These are phyloP conservation scores for Ocimum tenuiflorum DNA, from an alignment of 257 asterid genomes.

Conservation along the genomic window DNA sequence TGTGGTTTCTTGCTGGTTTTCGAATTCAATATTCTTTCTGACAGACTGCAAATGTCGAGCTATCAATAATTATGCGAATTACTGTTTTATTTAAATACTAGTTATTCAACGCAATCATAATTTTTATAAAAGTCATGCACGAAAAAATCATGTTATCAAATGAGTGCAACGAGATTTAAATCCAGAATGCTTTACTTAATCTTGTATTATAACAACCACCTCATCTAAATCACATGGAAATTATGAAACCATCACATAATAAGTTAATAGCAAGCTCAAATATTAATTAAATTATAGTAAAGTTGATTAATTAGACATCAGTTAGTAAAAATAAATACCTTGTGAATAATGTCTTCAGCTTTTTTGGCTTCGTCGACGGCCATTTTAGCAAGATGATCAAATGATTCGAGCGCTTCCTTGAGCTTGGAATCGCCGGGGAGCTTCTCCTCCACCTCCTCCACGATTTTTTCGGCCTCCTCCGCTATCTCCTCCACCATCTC, in stretches of 20 bases:
- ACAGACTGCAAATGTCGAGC: background rate
- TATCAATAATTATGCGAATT: background rate
- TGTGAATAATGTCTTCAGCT: conserved; percentile 38
- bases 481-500: conserved; percentile 53
- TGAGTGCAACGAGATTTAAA: too few species aligned
- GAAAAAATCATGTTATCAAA: too few species aligned
- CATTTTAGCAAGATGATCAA: conserved; percentile 37
- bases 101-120: too few species aligned
- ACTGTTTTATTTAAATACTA: too few species aligned
- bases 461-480: conserved; percentile 40
- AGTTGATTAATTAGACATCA: too few species aligned
- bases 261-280: too few species aligned
- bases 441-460: conserved; percentile 40
- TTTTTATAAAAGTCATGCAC: too few species aligned
- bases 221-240: too few species aligned
- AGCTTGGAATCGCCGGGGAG: conserved; percentile 51
- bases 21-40: background rate
- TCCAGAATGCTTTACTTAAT: too few species aligned
- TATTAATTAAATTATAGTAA: too few species aligned
- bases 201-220: too few species aligned
- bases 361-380: conserved; percentile 39
- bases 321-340: conserved; percentile 21
- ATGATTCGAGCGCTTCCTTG: conserved; percentile 29
- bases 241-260: too few species aligned
- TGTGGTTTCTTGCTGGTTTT: conserved; percentile 2